These are phyloP conservation scores for Hyphopichia wangnamkhiaoensis DNA, from an alignment of 1,139 yeast species.

Conservation along the genomic window DNA sequence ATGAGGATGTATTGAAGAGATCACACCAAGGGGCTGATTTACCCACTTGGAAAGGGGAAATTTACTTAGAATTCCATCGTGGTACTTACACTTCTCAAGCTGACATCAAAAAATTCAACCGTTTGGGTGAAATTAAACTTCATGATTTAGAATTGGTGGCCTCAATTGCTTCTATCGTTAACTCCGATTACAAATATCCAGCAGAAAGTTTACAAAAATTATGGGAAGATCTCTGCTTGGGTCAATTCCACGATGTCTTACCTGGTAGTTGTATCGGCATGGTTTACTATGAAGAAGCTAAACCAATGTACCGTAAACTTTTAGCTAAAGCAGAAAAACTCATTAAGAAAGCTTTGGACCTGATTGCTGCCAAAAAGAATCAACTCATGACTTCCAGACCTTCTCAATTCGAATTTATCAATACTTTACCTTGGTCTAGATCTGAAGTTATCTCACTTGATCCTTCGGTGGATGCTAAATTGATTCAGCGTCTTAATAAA, in stretches of 20 bases:
- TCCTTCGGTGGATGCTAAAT: constrained; percentile 7
- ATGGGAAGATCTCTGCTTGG: constrained; percentile 87
- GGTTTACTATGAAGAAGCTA: constrained; percentile 92
- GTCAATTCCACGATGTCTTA: constrained; percentile 95
- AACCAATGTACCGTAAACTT: constrained; percentile 68
- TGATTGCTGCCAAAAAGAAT: constrained; percentile 13
- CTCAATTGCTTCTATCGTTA: constrained; percentile 64
- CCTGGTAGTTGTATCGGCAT: constrained; percentile 96
- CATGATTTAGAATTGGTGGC: constrained; percentile 88
- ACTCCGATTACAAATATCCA: constrained; percentile 66
- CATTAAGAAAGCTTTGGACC: constrained; percentile 49
- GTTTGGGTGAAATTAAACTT: constrained; percentile 73
- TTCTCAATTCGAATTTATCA: constrained; percentile 37
- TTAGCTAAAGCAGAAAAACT: constrained; percentile 55
- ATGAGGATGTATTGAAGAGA: constrained; percentile 59
- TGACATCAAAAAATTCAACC: constrained; percentile 74
- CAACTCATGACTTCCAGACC: background rate
- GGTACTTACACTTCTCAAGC: constrained; percentile 97
- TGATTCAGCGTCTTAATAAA: constrained; percentile 2
- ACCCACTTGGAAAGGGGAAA: constrained; percentile 91
- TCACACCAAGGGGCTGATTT: constrained; percentile 67
- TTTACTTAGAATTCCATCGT: constrained; percentile 92
- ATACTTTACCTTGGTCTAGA: constrained; percentile 73
- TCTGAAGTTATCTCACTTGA: constrained; percentile 48
- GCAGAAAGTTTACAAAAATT: constrained; percentile 60